Evolutionary conservation across 257 asterid species (phyloP).

Genomic region (Perilla frutescens): DNA sequence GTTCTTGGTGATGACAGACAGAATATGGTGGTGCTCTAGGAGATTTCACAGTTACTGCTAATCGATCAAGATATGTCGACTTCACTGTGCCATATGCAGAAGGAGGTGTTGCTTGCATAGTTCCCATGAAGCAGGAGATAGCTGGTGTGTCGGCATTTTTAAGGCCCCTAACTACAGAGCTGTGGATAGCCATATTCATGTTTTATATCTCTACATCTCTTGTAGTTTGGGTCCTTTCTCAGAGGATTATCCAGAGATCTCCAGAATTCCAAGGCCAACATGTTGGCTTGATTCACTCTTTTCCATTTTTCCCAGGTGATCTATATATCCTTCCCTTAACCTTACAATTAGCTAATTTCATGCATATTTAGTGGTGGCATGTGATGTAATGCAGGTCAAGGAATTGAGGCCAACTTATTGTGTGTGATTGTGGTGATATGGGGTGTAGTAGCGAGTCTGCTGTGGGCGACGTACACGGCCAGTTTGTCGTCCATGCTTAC

Average conservation of each 20-base stretch:
- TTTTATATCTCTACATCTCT: slow-evolving; percentile 33
- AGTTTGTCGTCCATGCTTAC: slow-evolving; percentile 55
- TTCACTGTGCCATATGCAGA: slow-evolving; percentile 49
- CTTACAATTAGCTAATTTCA: too few species aligned
- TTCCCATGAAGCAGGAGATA: slow-evolving; percentile 31
- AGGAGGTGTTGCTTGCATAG: slow-evolving; percentile 44
- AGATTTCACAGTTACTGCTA: slow-evolving; percentile 45
- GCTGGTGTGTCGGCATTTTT: slow-evolving; percentile 25
- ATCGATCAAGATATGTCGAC: slow-evolving; percentile 39
- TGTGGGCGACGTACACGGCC: slow-evolving; percentile 54
- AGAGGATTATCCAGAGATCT: slow-evolving; percentile 2
- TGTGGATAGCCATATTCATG: slow-evolving; percentile 37
- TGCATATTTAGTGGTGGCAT: not conserved
- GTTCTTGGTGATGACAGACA: slow-evolving; percentile 25
- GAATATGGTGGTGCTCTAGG: slow-evolving; percentile 47
- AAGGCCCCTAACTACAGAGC: slow-evolving; percentile 41
- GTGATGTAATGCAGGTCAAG: slow-evolving; percentile 44
- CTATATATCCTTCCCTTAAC: not conserved
- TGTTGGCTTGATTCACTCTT: slow-evolving; percentile 43
- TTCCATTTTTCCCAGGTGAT: slow-evolving; percentile 48
- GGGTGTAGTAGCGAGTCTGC: slow-evolving; percentile 49
- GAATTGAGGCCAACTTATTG: slow-evolving; percentile 41
- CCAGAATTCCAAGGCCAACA: slow-evolving; percentile 35
- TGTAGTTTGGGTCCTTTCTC: slow-evolving; percentile 42
- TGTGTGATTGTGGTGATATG: slow-evolving; percentile 47